phyloP scores from a whole-genome alignment of 202 grass and related monocot species.

The Bolboschoenoplectus hybrid region DNA sequence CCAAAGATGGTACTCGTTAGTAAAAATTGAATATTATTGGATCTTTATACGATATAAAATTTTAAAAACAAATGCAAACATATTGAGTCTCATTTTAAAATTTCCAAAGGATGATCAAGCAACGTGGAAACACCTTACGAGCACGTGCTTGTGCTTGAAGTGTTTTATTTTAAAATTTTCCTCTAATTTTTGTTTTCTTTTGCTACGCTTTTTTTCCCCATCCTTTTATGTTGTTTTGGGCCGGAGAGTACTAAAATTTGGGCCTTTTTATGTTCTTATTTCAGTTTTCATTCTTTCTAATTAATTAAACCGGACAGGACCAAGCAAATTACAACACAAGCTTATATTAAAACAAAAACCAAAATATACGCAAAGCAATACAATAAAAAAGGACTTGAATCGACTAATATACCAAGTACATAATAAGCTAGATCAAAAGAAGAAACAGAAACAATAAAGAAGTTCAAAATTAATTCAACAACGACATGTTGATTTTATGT shows the following conservation, averaged over 20 bases:
- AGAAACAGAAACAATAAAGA: not conserved
- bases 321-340: no score
- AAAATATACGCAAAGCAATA: not conserved
- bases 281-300: not conserved
- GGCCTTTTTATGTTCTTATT: not conserved
- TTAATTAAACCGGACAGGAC: not conserved
- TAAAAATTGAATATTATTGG: not conserved
- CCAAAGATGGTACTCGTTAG: not conserved
- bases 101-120: not conserved
- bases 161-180: not conserved
- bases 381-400: not conserved
- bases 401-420: not conserved
- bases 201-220: not conserved
- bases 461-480: constrained; percentile 2
- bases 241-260: not conserved
- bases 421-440: not conserved
- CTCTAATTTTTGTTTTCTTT: no score
- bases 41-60: not conserved
- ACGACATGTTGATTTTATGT: constrained; percentile 3
- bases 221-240: not conserved
- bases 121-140: not conserved
- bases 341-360: not conserved
- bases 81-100: not conserved
- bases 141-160: not conserved
- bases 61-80: not conserved